These are phyloP conservation scores for Globisporangium cederbergense DNA, from an alignment of 352 stramenopile species.

Conservation along the genomic window DNA sequence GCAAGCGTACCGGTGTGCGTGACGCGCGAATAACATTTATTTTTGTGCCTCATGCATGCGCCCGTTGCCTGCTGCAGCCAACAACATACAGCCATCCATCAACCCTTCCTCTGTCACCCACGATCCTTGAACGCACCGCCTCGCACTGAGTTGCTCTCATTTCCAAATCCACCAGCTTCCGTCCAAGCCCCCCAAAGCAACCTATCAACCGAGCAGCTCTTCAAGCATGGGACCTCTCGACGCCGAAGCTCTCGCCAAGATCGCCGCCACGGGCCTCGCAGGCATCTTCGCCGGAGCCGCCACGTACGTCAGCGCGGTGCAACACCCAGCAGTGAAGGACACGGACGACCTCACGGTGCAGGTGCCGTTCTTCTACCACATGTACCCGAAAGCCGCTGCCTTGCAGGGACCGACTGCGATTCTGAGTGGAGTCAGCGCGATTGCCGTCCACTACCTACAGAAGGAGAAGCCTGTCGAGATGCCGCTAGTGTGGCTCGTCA, in stretches of 20 bases:
- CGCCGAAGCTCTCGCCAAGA: slow-evolving; percentile 10
- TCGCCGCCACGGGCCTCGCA: slow-evolving; percentile 16
- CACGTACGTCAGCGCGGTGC: slow-evolving; percentile 31
- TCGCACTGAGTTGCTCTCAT: neutral
- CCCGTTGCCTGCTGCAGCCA: neutral
- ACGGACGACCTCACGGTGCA: slow-evolving; percentile 14
- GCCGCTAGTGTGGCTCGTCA: slow-evolving; percentile 13
- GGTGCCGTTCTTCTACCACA: slow-evolving; percentile 25
- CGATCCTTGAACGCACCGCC: neutral
- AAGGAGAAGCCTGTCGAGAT: neutral
- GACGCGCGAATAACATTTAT: too few species aligned
- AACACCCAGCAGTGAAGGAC: slow-evolving; percentile 26
- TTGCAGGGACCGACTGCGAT: slow-evolving; percentile 20
- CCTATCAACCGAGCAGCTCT: neutral
- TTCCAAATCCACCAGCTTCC: neutral
- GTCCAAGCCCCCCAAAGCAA: neutral
- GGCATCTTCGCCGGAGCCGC: slow-evolving; percentile 31
- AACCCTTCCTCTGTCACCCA: neutral
- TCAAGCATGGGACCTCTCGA: slow-evolving; percentile 7
- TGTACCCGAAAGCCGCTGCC: slow-evolving; percentile 23
- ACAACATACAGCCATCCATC: neutral
- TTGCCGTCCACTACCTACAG: slow-evolving; percentile 19
- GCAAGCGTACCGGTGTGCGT: too few species aligned
- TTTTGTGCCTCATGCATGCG: too few species aligned
- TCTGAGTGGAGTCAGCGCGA: slow-evolving; percentile 21